Base-by-base conservation (phyloP, 1,139 yeast genomes). In the Candida buenavistaensis region DNA sequence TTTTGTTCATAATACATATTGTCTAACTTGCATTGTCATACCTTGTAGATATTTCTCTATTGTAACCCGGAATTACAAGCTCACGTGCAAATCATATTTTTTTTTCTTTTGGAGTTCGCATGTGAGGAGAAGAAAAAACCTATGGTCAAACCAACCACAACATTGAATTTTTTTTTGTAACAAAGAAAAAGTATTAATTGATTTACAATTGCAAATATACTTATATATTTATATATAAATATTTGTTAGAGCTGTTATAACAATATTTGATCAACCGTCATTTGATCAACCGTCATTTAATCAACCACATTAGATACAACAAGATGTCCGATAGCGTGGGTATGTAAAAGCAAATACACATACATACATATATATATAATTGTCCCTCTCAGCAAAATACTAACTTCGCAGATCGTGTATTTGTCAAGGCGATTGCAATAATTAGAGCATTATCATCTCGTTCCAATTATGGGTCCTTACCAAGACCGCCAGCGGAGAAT, bases 391-490 rank as follows among this genome's bases (percentile, higher is more conserved):
- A n/a, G n/a, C n/a, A n/a, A n/a, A 3, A 20, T 26, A 30, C 37
- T 33, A 19, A 28, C 36, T 11, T 13, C 22, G 14, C 44, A 77
- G 94, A 85, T 59, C 78, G 88, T 34, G 90, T 84, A 5, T 85
- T 85, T 57, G 83, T 78, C 23, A 82, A 82, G 61, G 95, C 95
- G 7, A 84, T 87, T 40, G 68, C 88, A 28, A 84, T 95, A 7
- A 83, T 87, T 36, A 71, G 85, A 43, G 78, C 89, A 4, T 65
- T 87, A 34, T 81, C 92, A 7, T 75, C 85, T 5, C 68, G 85
- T 32, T 72, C 84, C 11, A 80, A 80, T 37, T 74, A 80, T 36
- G 82, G 83, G n/a, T 69, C 85, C 6, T 64, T 85, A 30, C 87
- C 94, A 0, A 72, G 90, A 30, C 96, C 96, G 0, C 90, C 95